Percentiles rank a stretch among this genome's conserved stretches.
Conservation (phyloP, 768 basidiomycete genomes). For the Serendipita sp. region DNA sequence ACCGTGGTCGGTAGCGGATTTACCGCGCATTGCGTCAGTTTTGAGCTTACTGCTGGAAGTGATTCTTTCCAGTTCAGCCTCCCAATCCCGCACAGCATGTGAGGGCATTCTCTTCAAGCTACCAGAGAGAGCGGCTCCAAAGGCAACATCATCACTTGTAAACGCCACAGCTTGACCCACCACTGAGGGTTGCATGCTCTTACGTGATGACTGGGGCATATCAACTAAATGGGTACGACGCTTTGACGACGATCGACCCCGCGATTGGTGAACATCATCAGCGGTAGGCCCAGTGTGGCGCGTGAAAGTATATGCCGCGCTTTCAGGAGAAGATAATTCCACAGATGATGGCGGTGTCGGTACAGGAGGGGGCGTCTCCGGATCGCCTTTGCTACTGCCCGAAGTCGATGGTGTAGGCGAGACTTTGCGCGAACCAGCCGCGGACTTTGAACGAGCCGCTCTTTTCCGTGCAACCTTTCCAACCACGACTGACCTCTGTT, state of each 20-base stretch:
- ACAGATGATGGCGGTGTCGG: background rate
- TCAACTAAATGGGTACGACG: background rate
- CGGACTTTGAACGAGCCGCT: background rate
- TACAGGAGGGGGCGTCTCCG: background rate
- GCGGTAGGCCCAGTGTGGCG: background rate
- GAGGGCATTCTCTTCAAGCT: background rate
- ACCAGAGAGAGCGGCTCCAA: background rate
- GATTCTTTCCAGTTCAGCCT: slow-evolving; percentile 58
- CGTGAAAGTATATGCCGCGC: background rate
- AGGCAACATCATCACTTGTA: background rate
- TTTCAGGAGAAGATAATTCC: background rate
- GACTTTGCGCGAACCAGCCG: background rate
- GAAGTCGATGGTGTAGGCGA: slow-evolving; percentile 1
- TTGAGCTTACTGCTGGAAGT: slow-evolving; percentile 41
- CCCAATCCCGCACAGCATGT: slow-evolving; percentile 43
- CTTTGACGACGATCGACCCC: background rate
- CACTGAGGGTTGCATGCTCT: too few relatives aligned
- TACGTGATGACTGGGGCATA: background rate
- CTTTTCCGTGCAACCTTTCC: background rate
- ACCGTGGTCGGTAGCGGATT: background rate
- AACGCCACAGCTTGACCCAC: too few relatives aligned
- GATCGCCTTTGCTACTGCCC: slow-evolving; percentile 1
- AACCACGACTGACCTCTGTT: background rate
- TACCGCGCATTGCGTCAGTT: slow-evolving; percentile 21
- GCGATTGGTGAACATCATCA: background rate